Evolutionary conservation across 2,329 filamentous ascomycete genomes (phyloP).

Genomic region (Ophiosphaerella narmari): DNA sequence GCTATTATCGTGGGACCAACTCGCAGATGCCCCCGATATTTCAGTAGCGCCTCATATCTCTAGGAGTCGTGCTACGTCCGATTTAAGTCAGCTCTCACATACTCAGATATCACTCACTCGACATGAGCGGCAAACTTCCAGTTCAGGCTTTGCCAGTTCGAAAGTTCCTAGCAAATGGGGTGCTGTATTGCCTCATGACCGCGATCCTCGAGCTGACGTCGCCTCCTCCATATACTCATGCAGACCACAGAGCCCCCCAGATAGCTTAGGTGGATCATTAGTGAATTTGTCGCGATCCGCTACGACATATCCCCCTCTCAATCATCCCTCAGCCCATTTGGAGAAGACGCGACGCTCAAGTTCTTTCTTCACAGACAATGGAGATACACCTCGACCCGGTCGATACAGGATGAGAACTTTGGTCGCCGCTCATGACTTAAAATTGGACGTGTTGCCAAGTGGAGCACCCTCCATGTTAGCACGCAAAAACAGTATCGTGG

Average conservation of each 20-base stretch:
- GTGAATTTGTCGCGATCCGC: constrained; percentile 16
- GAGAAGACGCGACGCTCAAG: constrained; percentile 20
- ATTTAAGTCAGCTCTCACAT: constrained; percentile 22
- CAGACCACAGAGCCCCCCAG: constrained; percentile 44
- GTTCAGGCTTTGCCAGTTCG: constrained; percentile 44
- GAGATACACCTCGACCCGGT: constrained; percentile 27
- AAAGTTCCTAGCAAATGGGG: constrained; percentile 47
- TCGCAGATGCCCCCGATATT: constrained; percentile 26
- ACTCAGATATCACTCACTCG: constrained; percentile 13
- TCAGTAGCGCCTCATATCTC: constrained; percentile 16
- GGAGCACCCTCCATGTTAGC: constrained; percentile 9
- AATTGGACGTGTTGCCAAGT: constrained; percentile 1
- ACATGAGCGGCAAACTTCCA: constrained; percentile 39
- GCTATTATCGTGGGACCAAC: constrained; percentile 43
- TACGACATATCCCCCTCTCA: constrained; percentile 11
- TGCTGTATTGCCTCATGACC: constrained; percentile 29
- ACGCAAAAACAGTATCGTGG: constrained; percentile 37
- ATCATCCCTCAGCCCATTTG: constrained; percentile 10
- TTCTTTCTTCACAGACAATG: constrained; percentile 30
- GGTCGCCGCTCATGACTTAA: constrained; percentile 1
- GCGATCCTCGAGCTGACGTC: constrained; percentile 18
- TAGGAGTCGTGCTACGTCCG: constrained; percentile 23
- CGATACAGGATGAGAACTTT: constrained; percentile 14
- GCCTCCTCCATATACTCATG: constrained; percentile 49
- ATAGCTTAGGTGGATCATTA: constrained; percentile 33